Evolutionary conservation across 2,329 filamentous ascomycete genomes (phyloP).

Genomic region (Cadophora gregata): DNA sequence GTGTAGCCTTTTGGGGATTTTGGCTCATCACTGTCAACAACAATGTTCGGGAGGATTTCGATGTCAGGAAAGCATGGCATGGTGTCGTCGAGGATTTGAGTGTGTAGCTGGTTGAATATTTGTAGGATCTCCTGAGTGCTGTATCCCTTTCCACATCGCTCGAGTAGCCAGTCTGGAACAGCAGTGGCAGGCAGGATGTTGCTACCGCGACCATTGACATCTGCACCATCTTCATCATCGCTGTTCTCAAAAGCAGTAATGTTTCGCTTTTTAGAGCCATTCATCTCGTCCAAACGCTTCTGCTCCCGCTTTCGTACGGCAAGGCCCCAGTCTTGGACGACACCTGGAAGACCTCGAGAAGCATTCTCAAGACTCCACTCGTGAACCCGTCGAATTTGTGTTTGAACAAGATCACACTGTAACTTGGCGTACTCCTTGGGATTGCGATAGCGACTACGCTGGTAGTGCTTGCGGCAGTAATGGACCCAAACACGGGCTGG

Average conservation of each 20-base stretch:
- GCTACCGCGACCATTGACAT: conserved; percentile 28
- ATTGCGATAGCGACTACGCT: conserved; percentile 74
- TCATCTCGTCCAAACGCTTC: conserved; percentile 56
- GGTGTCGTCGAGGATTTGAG: conserved; percentile 44
- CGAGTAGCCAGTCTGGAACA: conserved; percentile 44
- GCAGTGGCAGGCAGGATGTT: conserved; percentile 40
- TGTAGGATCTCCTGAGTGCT: conserved; percentile 45
- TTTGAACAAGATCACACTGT: conserved; percentile 68
- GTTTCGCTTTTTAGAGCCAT: conserved; percentile 39
- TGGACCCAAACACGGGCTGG: conserved; percentile 74
- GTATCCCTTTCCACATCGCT: conserved; percentile 44
- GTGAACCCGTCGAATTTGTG: conserved; percentile 67
- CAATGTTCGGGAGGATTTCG: conserved; percentile 48
- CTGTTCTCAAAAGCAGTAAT: conserved; percentile 34
- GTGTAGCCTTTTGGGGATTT: conserved; percentile 42
- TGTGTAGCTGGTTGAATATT: conserved; percentile 47
- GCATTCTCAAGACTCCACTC: conserved; percentile 63
- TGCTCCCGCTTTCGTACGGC: conserved; percentile 69
- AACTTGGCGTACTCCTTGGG: conserved; percentile 62
- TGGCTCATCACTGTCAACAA: conserved; percentile 39
- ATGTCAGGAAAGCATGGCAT: conserved; percentile 48
- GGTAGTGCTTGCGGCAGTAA: conserved; percentile 83
- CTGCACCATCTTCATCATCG: conserved; percentile 39
- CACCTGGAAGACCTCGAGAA: conserved; percentile 46
- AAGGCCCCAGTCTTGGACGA: conserved; percentile 65